Percentiles rank a stretch among this genome's conserved stretches.
These are phyloP conservation scores for Nemania sp. DNA, from an alignment of 2,329 filamentous ascomycete species.

Conservation along the genomic window DNA sequence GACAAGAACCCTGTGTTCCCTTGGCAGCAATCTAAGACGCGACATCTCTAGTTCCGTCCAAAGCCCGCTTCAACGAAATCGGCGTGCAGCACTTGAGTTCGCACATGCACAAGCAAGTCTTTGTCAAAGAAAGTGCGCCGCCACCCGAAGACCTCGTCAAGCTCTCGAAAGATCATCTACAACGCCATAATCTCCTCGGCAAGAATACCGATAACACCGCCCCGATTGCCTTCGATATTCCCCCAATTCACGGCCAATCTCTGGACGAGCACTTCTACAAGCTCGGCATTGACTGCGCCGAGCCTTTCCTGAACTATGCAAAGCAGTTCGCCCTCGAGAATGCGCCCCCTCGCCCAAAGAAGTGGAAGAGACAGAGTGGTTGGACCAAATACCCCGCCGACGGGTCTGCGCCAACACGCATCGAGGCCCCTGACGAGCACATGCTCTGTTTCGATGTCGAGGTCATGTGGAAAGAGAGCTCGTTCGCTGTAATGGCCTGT, in stretches of 20 bases:
- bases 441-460: conserved; percentile 95
- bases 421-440: conserved; percentile 76
- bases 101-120: conserved; percentile 82
- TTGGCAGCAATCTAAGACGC: conserved; percentile 19
- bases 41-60: conserved; percentile 50
- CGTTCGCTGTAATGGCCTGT: conserved; percentile 95
- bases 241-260: conserved; percentile 73
- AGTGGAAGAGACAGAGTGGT: conserved; percentile 79
- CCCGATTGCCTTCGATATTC: conserved; percentile 86
- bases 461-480: conserved; percentile 91
- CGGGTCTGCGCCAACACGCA: conserved; percentile 64
- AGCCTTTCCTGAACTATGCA: conserved; percentile 77
- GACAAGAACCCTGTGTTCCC: conserved; percentile 1
- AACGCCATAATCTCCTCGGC: conserved; percentile 81
- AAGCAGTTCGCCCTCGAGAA: conserved; percentile 71
- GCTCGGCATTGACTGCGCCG: conserved; percentile 81
- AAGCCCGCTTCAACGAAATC: conserved; percentile 84
- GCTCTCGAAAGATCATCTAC: conserved; percentile 80
- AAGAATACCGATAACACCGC: conserved; percentile 80
- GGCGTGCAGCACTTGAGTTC: conserved; percentile 91
- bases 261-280: conserved; percentile 94
- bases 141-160: conserved; percentile 74
- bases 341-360: conserved; percentile 61
- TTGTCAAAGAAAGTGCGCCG: conserved; percentile 59
- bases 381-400: conserved; percentile 92